phyloP scores from a whole-genome alignment of 257 asterid genomes.

The Lavandula angustifolia region DNA sequence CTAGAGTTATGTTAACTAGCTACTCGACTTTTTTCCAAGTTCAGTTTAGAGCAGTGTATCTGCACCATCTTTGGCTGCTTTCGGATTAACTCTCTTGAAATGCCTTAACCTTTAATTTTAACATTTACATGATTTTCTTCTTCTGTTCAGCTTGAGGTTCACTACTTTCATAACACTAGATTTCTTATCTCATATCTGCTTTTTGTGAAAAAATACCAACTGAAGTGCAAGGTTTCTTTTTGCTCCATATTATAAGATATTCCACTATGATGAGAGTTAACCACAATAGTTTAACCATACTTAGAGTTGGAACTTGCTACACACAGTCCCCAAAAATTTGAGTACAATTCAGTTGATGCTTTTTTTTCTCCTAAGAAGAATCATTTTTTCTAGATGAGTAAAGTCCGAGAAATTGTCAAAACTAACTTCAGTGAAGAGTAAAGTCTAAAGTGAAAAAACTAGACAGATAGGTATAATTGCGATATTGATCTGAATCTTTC shows the following conservation, averaged over 20 bases:
- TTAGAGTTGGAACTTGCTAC: slow-evolving; percentile 21
- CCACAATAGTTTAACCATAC: slow-evolving; percentile 12
- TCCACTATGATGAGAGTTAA: slow-evolving; percentile 15
- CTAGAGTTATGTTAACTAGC: slow-evolving; percentile 26
- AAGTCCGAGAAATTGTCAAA: slow-evolving; percentile 1
- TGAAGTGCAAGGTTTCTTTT: not conserved
- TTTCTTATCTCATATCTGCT: too few species aligned
- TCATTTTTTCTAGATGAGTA: not conserved
- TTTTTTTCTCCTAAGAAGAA: not conserved
- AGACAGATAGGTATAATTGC: slow-evolving; percentile 26
- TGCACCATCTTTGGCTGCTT: slow-evolving; percentile 20
- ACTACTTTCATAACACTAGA: not conserved
- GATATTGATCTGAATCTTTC: slow-evolving; percentile 19
- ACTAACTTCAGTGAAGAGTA: slow-evolving; percentile 33
- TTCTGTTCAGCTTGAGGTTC: slow-evolving; percentile 17
- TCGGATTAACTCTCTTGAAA: not conserved
- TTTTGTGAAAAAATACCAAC: too few species aligned
- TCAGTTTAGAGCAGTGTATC: slow-evolving; percentile 20
- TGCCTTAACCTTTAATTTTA: not conserved
- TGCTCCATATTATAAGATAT: slow-evolving; percentile 14
- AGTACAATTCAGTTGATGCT: not conserved
- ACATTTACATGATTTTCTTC: not conserved
- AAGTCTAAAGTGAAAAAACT: slow-evolving; percentile 32
- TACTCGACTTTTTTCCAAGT: slow-evolving; percentile 14
- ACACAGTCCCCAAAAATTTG: not conserved